Evolutionary conservation across 225 moss, liverwort and hornwort genomes (phyloP), one percentile per base, ranked within the genome.

Genomic region (Thuidium tamariscinum): DNA sequence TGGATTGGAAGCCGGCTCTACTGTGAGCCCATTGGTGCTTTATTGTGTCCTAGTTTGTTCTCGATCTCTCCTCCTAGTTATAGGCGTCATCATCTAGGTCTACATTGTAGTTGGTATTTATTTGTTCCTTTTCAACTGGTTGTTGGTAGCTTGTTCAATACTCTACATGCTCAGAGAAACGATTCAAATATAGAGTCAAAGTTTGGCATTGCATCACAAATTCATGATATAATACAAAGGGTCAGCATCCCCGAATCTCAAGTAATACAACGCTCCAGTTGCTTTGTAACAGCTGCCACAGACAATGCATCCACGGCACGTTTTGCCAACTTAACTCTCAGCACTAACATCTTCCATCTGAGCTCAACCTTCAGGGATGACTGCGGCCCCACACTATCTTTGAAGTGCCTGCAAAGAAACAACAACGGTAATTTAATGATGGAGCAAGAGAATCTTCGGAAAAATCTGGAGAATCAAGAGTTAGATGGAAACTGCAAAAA

Each of bases 291-390:
- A 80, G 86, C 92, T 60, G 93, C 92, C 82, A 94, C 82, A 56
- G 91, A 91, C 48, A 94, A 89, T 19, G 90, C 79, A 74, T 89
- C 89, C 68, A 91, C 64, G 14, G 93, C 87, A 36, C 67, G 81
- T 80, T 92, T 97, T 41, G 94, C 95, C 70, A 93, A 87, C 67
- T 86, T 81, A 72, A 96, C 93, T 91, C 93, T 93, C 55, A 85
- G 89, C 16, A 97, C 93, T 39, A 95, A 84, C 87, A 92, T 87
- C 91, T 88, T 94, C 97, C 97, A 97, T 77, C 95, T 86, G 39
- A 90, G 93, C 87, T 93, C 95, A 51, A 91, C 90, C 80, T 91
- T 88, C 69, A 89, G 88, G 83, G 84, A 91, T 46, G 89, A 88
- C 69, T 90, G 92, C 62, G 79, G 92, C 44, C 88, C 85, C 34